A percentile compares a stretch with the other conserved stretches of the same genome.
Evolutionary conservation across 495 filamentous ascomycete genomes (phyloP).

Genomic region (Aspergillus campestris): DNA sequence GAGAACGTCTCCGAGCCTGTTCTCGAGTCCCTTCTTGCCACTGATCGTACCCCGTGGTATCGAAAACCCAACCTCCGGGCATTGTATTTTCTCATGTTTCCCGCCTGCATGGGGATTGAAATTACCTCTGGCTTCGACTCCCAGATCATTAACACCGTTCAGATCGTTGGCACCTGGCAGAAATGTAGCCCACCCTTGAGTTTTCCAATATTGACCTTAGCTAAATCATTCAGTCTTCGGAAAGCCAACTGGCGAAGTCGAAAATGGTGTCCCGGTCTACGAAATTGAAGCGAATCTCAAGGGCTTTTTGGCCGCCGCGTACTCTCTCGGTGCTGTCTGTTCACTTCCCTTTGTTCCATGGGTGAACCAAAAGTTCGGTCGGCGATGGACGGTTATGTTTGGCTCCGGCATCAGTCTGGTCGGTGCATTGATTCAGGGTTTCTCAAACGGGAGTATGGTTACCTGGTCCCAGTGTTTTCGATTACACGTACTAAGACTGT

Average conservation of each 20-base stretch:
- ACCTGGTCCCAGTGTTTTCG: not conserved
- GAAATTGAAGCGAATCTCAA: slow-evolving; percentile 17
- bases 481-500: slow-evolving; percentile 15
- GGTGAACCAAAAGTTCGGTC: slow-evolving; percentile 47
- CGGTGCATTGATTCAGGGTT: slow-evolving; percentile 48
- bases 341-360: slow-evolving; percentile 53
- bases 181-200: slow-evolving; percentile 30
- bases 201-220: slow-evolving; percentile 1
- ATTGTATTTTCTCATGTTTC: slow-evolving; percentile 55
- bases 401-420: slow-evolving; percentile 51
- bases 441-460: slow-evolving; percentile 18
- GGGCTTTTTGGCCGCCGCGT: slow-evolving; percentile 20
- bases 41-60: slow-evolving; percentile 41
- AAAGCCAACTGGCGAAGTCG: slow-evolving; percentile 15
- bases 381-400: slow-evolving; percentile 51
- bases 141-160: slow-evolving; percentile 62
- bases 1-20: slow-evolving; percentile 25
- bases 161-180: slow-evolving; percentile 51
- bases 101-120: slow-evolving; percentile 61
- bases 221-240: slow-evolving; percentile 24
- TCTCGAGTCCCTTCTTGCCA: slow-evolving; percentile 13
- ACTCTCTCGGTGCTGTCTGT: slow-evolving; percentile 39
- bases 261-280: slow-evolving; percentile 12
- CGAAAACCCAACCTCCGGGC: slow-evolving; percentile 52
- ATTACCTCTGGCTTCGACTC: slow-evolving; percentile 67